Evolutionary conservation across 257 asterid species (phyloP).

Genomic region (Solanum chaucha): DNA sequence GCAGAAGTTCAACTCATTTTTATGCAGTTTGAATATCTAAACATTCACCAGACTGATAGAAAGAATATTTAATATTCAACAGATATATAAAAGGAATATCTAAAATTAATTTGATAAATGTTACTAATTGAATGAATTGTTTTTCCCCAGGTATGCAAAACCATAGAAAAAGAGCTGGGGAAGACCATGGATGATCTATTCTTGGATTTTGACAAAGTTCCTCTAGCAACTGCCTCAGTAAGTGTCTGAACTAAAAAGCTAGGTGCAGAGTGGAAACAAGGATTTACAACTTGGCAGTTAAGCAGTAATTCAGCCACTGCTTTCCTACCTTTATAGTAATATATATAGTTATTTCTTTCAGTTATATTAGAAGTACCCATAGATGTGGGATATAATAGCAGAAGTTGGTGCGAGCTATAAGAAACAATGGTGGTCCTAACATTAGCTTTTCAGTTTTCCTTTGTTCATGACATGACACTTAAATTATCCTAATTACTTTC

Average conservation of each 20-base stretch:
- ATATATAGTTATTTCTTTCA: background rate
- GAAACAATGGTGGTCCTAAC: background rate
- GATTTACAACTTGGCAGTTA: background rate
- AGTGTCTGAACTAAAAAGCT: conserved; percentile 15
- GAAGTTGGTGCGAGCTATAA: background rate
- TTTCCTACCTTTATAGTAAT: background rate
- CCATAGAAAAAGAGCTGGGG: conserved; percentile 63
- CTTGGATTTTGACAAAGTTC: conserved; percentile 50
- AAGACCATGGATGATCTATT: conserved; percentile 76
- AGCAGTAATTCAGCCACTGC: background rate
- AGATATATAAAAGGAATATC: background rate
- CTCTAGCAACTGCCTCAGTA: conserved; percentile 98
- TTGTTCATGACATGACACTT: background rate
- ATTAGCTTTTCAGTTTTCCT: background rate
- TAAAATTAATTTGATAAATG: background rate
- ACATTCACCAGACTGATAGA: background rate
- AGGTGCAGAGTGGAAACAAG: background rate
- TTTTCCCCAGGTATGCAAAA: conserved; percentile 56
- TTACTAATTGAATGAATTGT: background rate
- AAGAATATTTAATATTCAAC: background rate
- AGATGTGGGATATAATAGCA: background rate
- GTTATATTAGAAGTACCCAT: background rate
- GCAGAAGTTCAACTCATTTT: background rate
- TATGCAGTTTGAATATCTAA: background rate
- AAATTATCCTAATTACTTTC: conserved; percentile 1